phyloP scores from a whole-genome alignment of 257 asterid genomes.

The Solanum habrochaites region DNA sequence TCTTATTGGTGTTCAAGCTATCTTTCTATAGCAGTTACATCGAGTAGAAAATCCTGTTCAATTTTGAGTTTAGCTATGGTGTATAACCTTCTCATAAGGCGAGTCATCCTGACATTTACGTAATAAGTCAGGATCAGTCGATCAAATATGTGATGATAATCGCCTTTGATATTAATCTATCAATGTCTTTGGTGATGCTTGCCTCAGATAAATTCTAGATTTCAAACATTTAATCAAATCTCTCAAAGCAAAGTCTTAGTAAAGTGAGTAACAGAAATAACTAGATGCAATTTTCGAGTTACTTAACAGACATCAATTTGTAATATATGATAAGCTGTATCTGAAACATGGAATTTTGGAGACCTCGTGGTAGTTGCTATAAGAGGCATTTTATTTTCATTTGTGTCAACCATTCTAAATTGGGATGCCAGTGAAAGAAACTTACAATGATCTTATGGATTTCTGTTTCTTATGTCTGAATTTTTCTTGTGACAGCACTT shows the following conservation, averaged over 20 bases:
- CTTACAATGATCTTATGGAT: not conserved
- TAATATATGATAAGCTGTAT: not conserved
- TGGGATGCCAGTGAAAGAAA: not conserved
- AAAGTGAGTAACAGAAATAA: not conserved
- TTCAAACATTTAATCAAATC: not conserved
- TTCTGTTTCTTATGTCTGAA: conserved; percentile 9
- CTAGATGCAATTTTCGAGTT: not conserved
- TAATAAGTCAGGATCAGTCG: not conserved
- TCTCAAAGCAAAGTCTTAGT: not conserved
- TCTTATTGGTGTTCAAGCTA: not conserved
- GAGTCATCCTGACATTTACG: not conserved
- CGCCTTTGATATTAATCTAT: not conserved
- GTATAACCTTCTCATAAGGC: not conserved
- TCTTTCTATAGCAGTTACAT: not conserved
- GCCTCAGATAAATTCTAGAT: not conserved
- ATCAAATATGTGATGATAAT: not conserved
- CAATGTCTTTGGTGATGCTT: not conserved
- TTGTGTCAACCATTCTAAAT: not conserved
- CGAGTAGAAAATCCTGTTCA: not conserved
- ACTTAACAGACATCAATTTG: not conserved
- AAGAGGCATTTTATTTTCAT: not conserved
- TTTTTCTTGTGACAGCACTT: conserved; percentile 50
- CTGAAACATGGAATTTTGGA: not conserved
- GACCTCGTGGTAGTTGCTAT: not conserved
- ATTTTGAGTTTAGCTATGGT: not conserved